Percentiles rank a stretch among this genome's conserved stretches.
These are phyloP conservation scores for Solanum stenotomum DNA, from an alignment of 257 asterid genomes.

Conservation along the genomic window DNA sequence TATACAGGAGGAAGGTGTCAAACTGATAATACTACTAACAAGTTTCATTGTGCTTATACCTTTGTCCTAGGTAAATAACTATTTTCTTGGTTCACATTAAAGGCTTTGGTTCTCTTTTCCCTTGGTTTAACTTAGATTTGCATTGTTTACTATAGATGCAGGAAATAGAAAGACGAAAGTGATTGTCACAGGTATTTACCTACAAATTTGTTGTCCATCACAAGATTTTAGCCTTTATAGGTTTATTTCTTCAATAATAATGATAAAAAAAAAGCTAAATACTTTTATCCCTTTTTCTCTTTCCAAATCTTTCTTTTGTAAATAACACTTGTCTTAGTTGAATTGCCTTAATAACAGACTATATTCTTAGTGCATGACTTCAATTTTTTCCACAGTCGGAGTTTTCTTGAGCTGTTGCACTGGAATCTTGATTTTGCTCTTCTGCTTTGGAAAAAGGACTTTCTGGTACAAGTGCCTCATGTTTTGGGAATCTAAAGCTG, in stretches of 20 bases:
- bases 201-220: neutral
- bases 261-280: neutral
- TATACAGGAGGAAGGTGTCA: neutral
- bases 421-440: neutral
- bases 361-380: neutral
- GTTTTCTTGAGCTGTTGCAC: neutral
- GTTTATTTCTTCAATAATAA: neutral
- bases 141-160: neutral
- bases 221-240: neutral
- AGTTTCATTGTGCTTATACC: too few species aligned
- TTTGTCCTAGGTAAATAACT: too few species aligned
- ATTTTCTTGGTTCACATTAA: neutral
- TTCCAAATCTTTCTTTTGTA: neutral
- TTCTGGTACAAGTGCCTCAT: neutral
- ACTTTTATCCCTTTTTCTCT: neutral
- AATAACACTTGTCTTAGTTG: neutral
- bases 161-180: neutral
- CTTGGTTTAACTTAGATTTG: neutral
- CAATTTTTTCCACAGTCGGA: neutral
- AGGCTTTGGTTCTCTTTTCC: neutral
- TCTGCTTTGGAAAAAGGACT: neutral
- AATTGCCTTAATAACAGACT: neutral
- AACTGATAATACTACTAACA: neutral
- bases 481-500: neutral
- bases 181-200: neutral